Evolutionary conservation across 2,329 filamentous ascomycete species (phyloP).

Genomic region (Pseudopithomyces chartarum): DNA sequence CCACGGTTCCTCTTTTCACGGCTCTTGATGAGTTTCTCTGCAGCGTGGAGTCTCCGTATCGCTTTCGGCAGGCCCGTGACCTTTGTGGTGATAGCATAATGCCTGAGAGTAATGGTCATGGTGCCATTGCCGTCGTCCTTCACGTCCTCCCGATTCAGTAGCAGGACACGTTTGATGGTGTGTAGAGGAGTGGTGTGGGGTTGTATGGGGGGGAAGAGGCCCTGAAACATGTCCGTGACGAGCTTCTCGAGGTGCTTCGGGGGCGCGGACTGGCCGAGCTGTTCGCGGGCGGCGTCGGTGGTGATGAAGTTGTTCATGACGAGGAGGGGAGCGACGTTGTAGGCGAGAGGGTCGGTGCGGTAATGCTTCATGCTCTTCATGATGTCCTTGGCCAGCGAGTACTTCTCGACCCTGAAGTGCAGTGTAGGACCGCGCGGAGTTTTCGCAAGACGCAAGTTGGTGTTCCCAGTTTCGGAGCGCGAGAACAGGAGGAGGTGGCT

Average conservation of each 20-base stretch:
- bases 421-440: constrained; percentile 91
- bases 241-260: constrained; percentile 93
- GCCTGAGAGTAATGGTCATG: constrained; percentile 85
- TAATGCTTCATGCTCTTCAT: constrained; percentile 82
- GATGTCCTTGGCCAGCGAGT: constrained; percentile 91
- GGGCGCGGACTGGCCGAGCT: constrained; percentile 62
- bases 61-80: constrained; percentile 82
- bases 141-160: constrained; percentile 78
- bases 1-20: constrained; percentile 63
- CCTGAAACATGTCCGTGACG: constrained; percentile 92
- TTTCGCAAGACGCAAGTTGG: constrained; percentile 84
- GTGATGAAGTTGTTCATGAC: constrained; percentile 98
- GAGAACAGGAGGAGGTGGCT: constrained; percentile 94
- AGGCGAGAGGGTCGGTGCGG: constrained; percentile 78
- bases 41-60: constrained; percentile 81
- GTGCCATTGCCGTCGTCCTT: constrained; percentile 49
- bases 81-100: constrained; percentile 94
- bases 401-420: constrained; percentile 92
- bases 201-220: constrained; percentile 93
- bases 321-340: constrained; percentile 81
- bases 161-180: constrained; percentile 88
- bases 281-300: constrained; percentile 51
- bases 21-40: constrained; percentile 74
- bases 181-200: constrained; percentile 87
- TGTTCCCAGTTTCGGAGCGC: constrained; percentile 85